Conservation (phyloP, 139 green algal species). For the Chlamydomonas asymmetrica region DNA sequence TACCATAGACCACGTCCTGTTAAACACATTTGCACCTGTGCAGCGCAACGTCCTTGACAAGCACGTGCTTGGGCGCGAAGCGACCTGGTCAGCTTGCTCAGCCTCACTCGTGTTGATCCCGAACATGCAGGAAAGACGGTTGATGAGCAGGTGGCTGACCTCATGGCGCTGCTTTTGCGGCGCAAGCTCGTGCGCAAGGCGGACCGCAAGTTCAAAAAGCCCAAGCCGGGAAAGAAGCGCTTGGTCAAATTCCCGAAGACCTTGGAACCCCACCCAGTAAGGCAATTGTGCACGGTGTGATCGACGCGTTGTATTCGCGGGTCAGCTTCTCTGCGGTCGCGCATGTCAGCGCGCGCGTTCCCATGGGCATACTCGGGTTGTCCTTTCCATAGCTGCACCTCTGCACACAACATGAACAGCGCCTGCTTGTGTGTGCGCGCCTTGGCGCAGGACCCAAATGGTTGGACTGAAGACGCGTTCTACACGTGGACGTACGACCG, state of each 20-base stretch:
- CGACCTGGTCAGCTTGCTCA: too few relatives aligned
- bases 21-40: too few relatives aligned
- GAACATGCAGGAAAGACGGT: constrained; percentile 15
- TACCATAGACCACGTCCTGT: too few relatives aligned
- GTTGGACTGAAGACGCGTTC: constrained; percentile 67
- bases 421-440: not conserved
- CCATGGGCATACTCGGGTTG: not conserved
- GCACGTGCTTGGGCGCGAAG: too few relatives aligned
- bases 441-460: constrained; percentile 34
- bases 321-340: not conserved
- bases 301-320: too few relatives aligned
- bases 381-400: not conserved
- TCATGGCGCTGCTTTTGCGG: constrained; percentile 24
- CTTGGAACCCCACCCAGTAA: constrained; percentile 27
- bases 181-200: constrained; percentile 29
- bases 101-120: too few relatives aligned
- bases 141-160: constrained; percentile 37
- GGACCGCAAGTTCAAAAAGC: constrained; percentile 49
- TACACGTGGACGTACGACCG: constrained; percentile 77
- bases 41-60: too few relatives aligned
- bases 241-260: constrained; percentile 50
- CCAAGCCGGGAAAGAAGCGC: constrained; percentile 45
- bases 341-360: not conserved
- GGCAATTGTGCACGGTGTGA: not conserved
- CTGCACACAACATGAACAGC: not conserved